phyloP scores from a whole-genome alignment of 768 basidiomycete species.

The Kockovaella imperatae region DNA sequence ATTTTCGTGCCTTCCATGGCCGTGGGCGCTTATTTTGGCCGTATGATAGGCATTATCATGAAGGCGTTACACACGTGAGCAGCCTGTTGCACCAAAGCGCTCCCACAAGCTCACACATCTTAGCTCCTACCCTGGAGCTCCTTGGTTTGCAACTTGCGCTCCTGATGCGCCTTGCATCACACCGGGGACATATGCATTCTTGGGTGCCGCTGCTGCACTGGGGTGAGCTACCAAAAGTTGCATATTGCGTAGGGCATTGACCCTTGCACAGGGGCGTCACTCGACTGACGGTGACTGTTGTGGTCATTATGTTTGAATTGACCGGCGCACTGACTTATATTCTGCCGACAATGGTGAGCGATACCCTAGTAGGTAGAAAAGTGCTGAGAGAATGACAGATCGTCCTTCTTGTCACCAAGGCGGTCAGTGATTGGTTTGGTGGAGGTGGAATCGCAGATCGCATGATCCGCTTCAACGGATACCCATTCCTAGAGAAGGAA shows the following conservation, averaged over 20 bases:
- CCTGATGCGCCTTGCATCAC: slow-evolving; percentile 95
- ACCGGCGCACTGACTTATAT: slow-evolving; percentile 97
- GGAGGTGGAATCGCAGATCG: slow-evolving; percentile 93
- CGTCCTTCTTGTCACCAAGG: slow-evolving; percentile 89
- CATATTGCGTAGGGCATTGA: not conserved
- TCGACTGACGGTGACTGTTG: slow-evolving; percentile 93
- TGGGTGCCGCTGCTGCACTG: slow-evolving; percentile 91
- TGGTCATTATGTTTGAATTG: slow-evolving; percentile 98
- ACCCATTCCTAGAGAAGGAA: slow-evolving; percentile 92
- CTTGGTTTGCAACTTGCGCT: slow-evolving; percentile 80
- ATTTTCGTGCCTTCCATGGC: slow-evolving; percentile 99
- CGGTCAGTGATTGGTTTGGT: slow-evolving; percentile 89
- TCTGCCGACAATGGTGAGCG: slow-evolving; percentile 84
- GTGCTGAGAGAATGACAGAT: slow-evolving; percentile 55
- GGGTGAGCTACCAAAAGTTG: slow-evolving; percentile 51
- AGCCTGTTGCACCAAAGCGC: not conserved
- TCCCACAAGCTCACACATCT: not conserved
- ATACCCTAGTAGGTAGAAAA: not conserved
- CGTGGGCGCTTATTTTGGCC: slow-evolving; percentile 89
- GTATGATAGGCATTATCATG: slow-evolving; percentile 94
- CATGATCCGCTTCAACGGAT: slow-evolving; percentile 94
- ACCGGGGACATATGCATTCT: slow-evolving; percentile 93
- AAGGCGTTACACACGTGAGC: slow-evolving; percentile 78
- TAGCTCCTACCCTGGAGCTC: slow-evolving; percentile 72
- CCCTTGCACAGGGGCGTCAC: slow-evolving; percentile 68